Base-by-base conservation (phyloP, 1,139 yeast genomes). In the Hansenula lynferdii region DNA sequence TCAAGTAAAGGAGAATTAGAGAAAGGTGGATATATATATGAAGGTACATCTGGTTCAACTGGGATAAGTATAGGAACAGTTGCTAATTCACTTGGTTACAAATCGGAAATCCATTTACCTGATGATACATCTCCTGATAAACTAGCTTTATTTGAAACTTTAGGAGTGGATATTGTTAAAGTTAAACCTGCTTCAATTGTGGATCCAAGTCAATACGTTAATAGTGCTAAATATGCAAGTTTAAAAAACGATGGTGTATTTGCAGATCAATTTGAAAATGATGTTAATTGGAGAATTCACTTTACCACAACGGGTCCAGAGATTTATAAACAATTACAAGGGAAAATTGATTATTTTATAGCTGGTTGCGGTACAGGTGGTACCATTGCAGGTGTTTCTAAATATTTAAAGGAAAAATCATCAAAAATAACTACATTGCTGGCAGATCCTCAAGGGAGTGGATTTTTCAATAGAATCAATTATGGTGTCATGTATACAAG, bases 401-500 rank as follows among this genome's bases (percentile, higher is more conserved):
- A 70, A 43, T 89, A 66, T 57, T 66, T 92, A 42, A 86, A 86
- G 52, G 77, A 75, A 42, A 57, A 64, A 36, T 48, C 64, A 16
- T 60, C 68, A 1, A 34, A 49, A 0, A 56, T 72, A 3, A 65
- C 61, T 34, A 71, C 79, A 1, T 69, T 85, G 1, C 65, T 92
- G 28, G 96, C 97, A 0, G 98, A 92, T 59, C 98, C 97, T 1
- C 97, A 87, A 54, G 98, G 98, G 0, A 80, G 94, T 11, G 98
- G 98, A 0, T 72, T 92, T 48, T 84, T 72, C 54, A 89, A 92
- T 62, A 68, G 95, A 44, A 76, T 92, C 41, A 86, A 86, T 53
- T 80, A 66, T 54, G 97, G 97, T 1, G 97, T 92, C 7, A 87
- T 92, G 97, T 92, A 86, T 58, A 96, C 90, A 51, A 49, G 69